Base-by-base conservation (phyloP, 2,329 filamentous ascomycete genomes). In the Penicillium sp. region DNA sequence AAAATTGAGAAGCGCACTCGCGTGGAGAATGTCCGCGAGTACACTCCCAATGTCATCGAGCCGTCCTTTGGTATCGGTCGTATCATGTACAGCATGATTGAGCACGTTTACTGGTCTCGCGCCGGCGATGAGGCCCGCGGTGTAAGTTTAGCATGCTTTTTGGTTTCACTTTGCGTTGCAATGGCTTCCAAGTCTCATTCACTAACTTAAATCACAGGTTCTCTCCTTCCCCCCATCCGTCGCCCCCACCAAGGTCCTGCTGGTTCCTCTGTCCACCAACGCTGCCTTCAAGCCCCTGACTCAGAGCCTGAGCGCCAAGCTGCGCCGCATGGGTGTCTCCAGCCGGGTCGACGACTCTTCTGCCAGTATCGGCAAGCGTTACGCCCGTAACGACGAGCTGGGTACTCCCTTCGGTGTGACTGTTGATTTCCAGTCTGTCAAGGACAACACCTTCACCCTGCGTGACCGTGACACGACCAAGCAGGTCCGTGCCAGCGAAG, bases 41-140 rank as follows among this genome's bases (percentile, higher is more conserved):
- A 88, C 74, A 94, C 86, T 0, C 91, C 91, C 51, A 96, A 96
- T 66, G 90, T 95, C 41, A 94, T 97, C 60, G 93, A 98, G 75
- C 93, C 91, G 1, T 97, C 91, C 0, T 98, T 97, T 63, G 91
- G 91, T 76, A 95, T 97, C 64, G 93, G 91, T 51, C 83, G 91
- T 61, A 96, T 97, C 54, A 76, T 97, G 49, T 97, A 95, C 76
- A 84, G 86, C 51, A 75, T 98, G 62, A 86, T 95, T 66, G 93
- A 98, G 75, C 93, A 98, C 73, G 84, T 81, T 67, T 98, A 90
- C 80, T 98, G 93, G 91, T 88, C 84, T 46, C 86, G 93, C 55
- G 84, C 83, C 57, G 84, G 81, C 54, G 87, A 91, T 58, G 90
- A 93, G 68, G 85, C 89, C 46, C 87, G 90, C 67, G 86, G 86